Conservation (phyloP, 345 rosid species). For the Pelargonium nanum region DNA sequence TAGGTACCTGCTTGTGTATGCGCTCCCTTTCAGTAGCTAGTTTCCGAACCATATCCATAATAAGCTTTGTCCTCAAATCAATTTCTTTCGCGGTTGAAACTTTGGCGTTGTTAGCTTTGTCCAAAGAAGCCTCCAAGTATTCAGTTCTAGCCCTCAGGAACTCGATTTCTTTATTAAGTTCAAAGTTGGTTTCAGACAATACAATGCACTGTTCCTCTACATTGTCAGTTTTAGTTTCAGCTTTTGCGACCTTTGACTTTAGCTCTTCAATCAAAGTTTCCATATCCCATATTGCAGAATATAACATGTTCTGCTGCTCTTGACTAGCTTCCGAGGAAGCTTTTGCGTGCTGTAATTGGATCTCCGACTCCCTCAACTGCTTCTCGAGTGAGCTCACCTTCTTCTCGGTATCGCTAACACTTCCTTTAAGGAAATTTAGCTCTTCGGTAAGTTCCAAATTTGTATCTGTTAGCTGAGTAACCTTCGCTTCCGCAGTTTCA, state of each 20-base stretch:
- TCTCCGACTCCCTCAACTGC: slow-evolving; percentile 62
- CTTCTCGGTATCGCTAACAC: slow-evolving; percentile 42
- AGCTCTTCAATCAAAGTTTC: slow-evolving; percentile 87
- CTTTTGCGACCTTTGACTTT: slow-evolving; percentile 82
- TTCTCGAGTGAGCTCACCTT: slow-evolving; percentile 74
- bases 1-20: slow-evolving; percentile 71
- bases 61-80: slow-evolving; percentile 37
- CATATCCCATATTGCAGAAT: slow-evolving; percentile 99
- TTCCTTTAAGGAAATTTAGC: slow-evolving; percentile 60
- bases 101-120: slow-evolving; percentile 40
- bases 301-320: slow-evolving; percentile 91
- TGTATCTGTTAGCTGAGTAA: slow-evolving; percentile 49
- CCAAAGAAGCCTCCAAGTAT: slow-evolving; percentile 45
- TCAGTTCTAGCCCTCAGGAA: slow-evolving; percentile 40
- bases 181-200: slow-evolving; percentile 53
- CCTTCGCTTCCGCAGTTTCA: slow-evolving; percentile 61
- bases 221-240: slow-evolving; percentile 56
- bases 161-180: slow-evolving; percentile 46
- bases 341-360: slow-evolving; percentile 58
- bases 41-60: slow-evolving; percentile 64
- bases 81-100: slow-evolving; percentile 53
- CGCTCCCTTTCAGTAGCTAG: slow-evolving; percentile 70
- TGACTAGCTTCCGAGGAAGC: slow-evolving; percentile 72
- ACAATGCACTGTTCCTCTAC: slow-evolving; percentile 68
- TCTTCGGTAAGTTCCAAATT: slow-evolving; percentile 76